Evolutionary conservation across 1,284 basidiomycete species (phyloP).

Genomic region (Coniferiporia weirii): DNA sequence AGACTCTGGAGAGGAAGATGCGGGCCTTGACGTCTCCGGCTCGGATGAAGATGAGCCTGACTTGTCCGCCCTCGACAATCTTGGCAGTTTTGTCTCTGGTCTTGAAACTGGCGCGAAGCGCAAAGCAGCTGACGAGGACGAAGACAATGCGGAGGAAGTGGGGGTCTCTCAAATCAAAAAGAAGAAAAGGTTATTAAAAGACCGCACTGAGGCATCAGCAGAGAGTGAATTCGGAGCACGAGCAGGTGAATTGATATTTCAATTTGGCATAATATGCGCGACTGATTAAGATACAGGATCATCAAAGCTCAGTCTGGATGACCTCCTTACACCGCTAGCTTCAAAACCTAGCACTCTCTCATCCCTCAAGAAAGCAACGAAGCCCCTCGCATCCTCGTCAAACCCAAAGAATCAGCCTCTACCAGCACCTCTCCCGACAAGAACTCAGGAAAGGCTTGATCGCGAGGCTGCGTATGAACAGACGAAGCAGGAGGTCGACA

Average conservation of each 20-base stretch:
- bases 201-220: conserved; percentile 68
- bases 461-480: conserved; percentile 92
- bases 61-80: conserved; percentile 57
- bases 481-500: conserved; percentile 88
- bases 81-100: conserved; percentile 67
- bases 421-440: conserved; percentile 80
- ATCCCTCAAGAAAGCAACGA: conserved; percentile 66
- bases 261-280: neutral
- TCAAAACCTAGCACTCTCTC: conserved; percentile 53
- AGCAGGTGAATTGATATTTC: conserved; percentile 35
- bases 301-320: conserved; percentile 59
- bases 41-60: conserved; percentile 57
- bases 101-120: conserved; percentile 72
- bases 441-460: conserved; percentile 86
- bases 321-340: conserved; percentile 66
- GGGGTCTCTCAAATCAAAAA: conserved; percentile 27
- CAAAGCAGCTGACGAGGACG: conserved; percentile 46
- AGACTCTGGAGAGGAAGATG: conserved; percentile 36
- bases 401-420: conserved; percentile 55
- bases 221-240: conserved; percentile 69
- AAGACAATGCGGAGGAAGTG: conserved; percentile 12
- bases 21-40: conserved; percentile 40
- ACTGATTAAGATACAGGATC: conserved; percentile 33
- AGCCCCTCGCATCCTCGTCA: conserved; percentile 46
- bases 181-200: conserved; percentile 63